Evolutionary conservation across 169 alveolate genomes (phyloP), one percentile per base, ranked within the genome.

Genomic region (Plasmodium vivax): DNA sequence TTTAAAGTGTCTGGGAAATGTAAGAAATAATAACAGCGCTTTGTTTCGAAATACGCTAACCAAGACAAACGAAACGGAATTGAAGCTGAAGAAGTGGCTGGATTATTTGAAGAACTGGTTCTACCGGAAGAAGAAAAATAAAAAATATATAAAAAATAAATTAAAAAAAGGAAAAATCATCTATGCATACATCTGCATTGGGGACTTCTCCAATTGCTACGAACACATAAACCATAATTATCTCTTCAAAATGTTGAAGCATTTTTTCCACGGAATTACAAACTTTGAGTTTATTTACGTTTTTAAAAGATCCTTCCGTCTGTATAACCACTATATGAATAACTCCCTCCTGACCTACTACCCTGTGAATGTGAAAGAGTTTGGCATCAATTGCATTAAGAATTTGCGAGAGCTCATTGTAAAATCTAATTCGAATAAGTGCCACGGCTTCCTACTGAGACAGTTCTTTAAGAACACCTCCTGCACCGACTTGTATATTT

Each of bases 231-330:
- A 83, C 34, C 95, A 92, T 92, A 83, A 92, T 62, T 92, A 81
- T 82, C 56, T 92, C 51, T 92, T 92, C 77, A 92, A 81, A 82
- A 82, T 72, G 32, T 51, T 92, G 62, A 92, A 92, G 83, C 19
- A 16, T 10, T 82, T 92, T 58, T 82, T 92, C 51, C 82, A 92
- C 32, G 82, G 74, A 6, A 56, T 82, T 43, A 51, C 92, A n/a
- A 92, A 92, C 45, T 92, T 92, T 82, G 95, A 92, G 74, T 82
- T 92, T 92, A 73, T 92, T 12, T 92, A 92, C 62, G 83, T 92
- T 73, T 92, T 92, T 92, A 92, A 19, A 82, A 92, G 95, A 81
- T 92, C 95, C 19, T 92, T 92, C 47, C 84, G 92, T 19, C 75
- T 92, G 16, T 82, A 71, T 82, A 92, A 82, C 62, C 47, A 68